Evolutionary conservation across 352 stramenopile genomes (phyloP), one percentile per base, ranked within the genome.

Genomic region (Phytophthora palmivora): DNA sequence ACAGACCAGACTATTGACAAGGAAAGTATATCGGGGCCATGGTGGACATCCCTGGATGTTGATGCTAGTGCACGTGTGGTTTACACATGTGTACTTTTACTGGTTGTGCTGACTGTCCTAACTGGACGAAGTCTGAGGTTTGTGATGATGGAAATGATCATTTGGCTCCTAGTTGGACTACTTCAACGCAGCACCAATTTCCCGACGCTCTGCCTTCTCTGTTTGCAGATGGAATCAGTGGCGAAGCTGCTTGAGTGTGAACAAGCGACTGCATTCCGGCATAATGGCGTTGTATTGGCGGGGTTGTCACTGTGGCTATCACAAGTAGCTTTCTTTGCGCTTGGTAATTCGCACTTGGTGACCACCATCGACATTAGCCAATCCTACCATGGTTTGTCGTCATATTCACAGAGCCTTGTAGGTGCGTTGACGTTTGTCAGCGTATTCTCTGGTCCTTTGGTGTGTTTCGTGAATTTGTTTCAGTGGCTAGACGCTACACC

Each of bases 361-460:
- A 94, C 85, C 14, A 97, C 89, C 2, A 86, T 97, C 51, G 89
- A 97, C 62, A 93, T 97, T 28, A 95, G 87, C 36, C 86, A 94
- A 57, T 91, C 88, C 6, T 96, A 96, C 43, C 86, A 90, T 50
- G 89, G 89, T 0, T 63, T 97, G 18, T 71, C 71, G 8, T 72
- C 65, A 14, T 97, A 97, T 70, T 94, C 82, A 6, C 89, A 96
- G 51, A 78, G 48, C n/a, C 30, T 94, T n/a, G 88, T 96, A 2
- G 88, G 88, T 3, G 21, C 74, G 0, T 46, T 96, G 42, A 96
- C 86, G 8, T 91, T 87, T 45, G 59, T 88, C 51, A 91, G 81
- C 46, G 77, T 92, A 1, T 89, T 92, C 45, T 88, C 86, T 1
- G 88, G 84, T 2, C 88, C 83, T 12, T 59, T 94, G n/a, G 54